Conservation (phyloP, 768 basidiomycete genomes). For the Tremella fuciformis region DNA sequence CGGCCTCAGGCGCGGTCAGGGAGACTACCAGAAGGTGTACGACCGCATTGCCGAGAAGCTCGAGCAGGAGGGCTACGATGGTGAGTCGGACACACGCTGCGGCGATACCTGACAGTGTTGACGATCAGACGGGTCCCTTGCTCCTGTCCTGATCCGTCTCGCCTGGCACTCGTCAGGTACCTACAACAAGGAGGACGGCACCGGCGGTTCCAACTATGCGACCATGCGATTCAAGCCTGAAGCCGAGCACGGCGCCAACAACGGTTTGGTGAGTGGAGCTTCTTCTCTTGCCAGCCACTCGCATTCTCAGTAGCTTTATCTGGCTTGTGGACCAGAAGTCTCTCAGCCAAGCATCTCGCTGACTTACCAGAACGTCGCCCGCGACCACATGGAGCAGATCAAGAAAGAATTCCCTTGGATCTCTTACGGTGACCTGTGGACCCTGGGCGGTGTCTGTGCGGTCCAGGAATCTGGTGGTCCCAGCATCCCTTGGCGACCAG, state of each 20-base stretch:
- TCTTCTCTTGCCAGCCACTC: slow-evolving; percentile 3
- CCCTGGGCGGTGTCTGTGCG: slow-evolving; percentile 86
- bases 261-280: slow-evolving; percentile 45
- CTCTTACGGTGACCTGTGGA: slow-evolving; percentile 94
- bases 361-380: slow-evolving; percentile 61
- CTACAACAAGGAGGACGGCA: slow-evolving; percentile 65
- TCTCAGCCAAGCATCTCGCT: slow-evolving; percentile 4
- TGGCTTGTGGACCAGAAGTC: background rate
- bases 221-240: slow-evolving; percentile 98
- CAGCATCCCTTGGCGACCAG: slow-evolving; percentile 87
- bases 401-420: slow-evolving; percentile 91
- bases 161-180: slow-evolving; percentile 96
- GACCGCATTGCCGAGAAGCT: slow-evolving; percentile 75
- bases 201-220: slow-evolving; percentile 73
- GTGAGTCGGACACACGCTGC: slow-evolving; percentile 55
- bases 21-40: slow-evolving; percentile 96
- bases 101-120: background rate
- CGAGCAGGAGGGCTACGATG: slow-evolving; percentile 77
- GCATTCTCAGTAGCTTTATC: background rate
- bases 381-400: slow-evolving; percentile 76
- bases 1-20: slow-evolving; percentile 68
- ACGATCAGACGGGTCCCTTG: slow-evolving; percentile 53
- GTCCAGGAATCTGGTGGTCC: slow-evolving; percentile 90
- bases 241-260: slow-evolving; percentile 61
- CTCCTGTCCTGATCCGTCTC: slow-evolving; percentile 79